Conservation (phyloP, 1,284 basidiomycete species). For the Ganoderma lucidum region DNA sequence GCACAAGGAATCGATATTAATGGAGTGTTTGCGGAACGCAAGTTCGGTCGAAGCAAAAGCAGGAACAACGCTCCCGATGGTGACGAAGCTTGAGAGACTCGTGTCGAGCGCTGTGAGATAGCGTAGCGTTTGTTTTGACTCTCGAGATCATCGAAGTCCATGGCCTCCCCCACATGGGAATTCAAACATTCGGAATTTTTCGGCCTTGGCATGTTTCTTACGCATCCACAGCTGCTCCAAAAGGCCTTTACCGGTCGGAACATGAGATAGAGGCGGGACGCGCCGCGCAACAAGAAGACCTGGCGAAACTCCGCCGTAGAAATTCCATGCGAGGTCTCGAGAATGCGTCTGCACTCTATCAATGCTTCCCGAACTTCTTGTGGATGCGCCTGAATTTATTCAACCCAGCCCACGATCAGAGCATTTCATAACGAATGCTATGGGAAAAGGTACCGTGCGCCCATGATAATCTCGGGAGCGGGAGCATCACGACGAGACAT, state of each 20-base stretch:
- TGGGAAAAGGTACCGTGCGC: slow-evolving; percentile 10
- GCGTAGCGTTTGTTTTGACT: neutral
- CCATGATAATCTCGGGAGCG: slow-evolving; percentile 19
- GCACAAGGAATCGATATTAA: neutral
- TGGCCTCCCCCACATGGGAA: neutral
- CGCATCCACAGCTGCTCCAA: neutral
- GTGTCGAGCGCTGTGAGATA: neutral
- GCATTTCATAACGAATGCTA: slow-evolving; percentile 6
- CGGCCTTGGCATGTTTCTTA: neutral
- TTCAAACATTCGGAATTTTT: neutral
- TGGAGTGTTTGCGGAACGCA: neutral
- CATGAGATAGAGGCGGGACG: neutral
- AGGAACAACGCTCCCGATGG: neutral
- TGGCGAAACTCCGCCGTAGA: neutral
- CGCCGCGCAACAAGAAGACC: neutral
- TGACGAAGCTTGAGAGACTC: neutral
- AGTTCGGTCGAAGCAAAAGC: neutral
- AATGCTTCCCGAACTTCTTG: neutral
- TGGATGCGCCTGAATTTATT: slow-evolving; percentile 8
- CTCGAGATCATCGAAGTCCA: neutral
- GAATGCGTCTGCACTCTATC: neutral
- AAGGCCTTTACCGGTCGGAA: neutral
- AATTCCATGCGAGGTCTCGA: neutral
- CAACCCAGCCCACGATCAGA: slow-evolving; percentile 20
- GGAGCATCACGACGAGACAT: slow-evolving; percentile 15